Base-by-base conservation (phyloP, 208 protist genomes). In the Naegleria gruberi region DNA sequence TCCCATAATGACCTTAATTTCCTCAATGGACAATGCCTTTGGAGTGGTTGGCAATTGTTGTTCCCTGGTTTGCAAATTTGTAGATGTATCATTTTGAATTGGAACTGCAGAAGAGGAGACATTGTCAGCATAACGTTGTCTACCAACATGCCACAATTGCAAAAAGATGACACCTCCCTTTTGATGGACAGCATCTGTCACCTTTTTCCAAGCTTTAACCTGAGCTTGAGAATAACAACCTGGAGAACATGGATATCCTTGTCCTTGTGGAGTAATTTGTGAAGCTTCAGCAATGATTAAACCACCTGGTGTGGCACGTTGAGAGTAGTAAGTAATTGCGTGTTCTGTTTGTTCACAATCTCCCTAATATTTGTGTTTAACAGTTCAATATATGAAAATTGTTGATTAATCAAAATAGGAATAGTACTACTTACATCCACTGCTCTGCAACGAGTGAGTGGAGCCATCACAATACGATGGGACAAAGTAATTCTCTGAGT, bases 151-250 rank as follows among this genome's bases (percentile, higher is more conserved):
- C 91, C 93, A 92, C 45, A 96, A 82, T 92, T 96, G 95, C 85
- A 89, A 90, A 90, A 93, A 93, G 89, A 96, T 95, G 41, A 93
- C 51, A 40, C 94, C 93, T 51, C 92, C 93, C 90, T 96, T 94
- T 6, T 87, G 93, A 90, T 96, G 95, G 51, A 97, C 95, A 1
- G 94, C 93, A 85, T 94, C 92, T 30, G 92, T 95, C 77, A 96
- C 94, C 91, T 90, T 92, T 57, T 74, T 93, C 95, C 95, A 97
- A 8, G 91, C 95, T 3, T 91, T 92, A 4, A 95, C 85, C 90
- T 96, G 94, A 45, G 46, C 94, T 45, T 91, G 46, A 43, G 90
- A 90, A 90, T 94, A 96, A 89, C 96, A 95, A 8, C 95, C 94
- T n/a, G 83, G 90, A 83, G 95, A 92, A 57, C 89, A 47, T 7